Evolutionary conservation across 2,329 filamentous ascomycete genomes (phyloP), one percentile per base, ranked within the genome.

Genomic region (Amesomyces nigricolor): DNA sequence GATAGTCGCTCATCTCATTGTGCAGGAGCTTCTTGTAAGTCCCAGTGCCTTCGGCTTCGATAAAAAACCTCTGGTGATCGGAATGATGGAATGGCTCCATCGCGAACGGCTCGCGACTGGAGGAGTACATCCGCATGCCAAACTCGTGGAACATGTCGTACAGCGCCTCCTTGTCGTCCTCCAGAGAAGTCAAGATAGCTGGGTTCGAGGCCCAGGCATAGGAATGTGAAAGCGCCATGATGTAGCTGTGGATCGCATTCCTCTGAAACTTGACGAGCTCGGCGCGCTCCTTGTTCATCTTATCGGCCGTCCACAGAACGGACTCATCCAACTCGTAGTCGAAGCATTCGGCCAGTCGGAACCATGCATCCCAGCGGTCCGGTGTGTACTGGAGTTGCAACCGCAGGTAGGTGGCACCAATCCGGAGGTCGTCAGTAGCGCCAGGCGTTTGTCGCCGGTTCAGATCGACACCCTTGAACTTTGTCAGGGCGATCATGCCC

Each of bases 341-440:
- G 65, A 90, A 91, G 47, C 88, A 89, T 68, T 95, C 90, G 0
- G 87, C 91, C 22, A 95, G 79, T 11, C 89, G 82, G 68, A 92
- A 94, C 91, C 91, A 96, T 0, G 88, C 87, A 68, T 95, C 88
- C 91, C 91, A 96, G 54, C 85, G 83, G 40, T 90, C 85, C 2
- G 84, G 82, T 1, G 86, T 89, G 67, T 89, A 90, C 62, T 95
- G 89, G 1, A 96, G 71, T 67, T 95, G 90, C 61, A 91, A 82
- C 38, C 87, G 79, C 64, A 95, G 81, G 66, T 90, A 94, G 0
- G 83, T 86, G 45, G 88, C 84, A 3, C 89, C 90, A 51, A 90
- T 86, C 50, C 91, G 87, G 48, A 96, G 75, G 65, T 95, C 91
- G 62, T 92, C 89, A 0, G 88, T 92, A 13, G 89, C 86, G 3